These are phyloP conservation scores for Wilcoxina mikolae DNA, from an alignment of 495 filamentous ascomycete genomes.

Conservation along the genomic window DNA sequence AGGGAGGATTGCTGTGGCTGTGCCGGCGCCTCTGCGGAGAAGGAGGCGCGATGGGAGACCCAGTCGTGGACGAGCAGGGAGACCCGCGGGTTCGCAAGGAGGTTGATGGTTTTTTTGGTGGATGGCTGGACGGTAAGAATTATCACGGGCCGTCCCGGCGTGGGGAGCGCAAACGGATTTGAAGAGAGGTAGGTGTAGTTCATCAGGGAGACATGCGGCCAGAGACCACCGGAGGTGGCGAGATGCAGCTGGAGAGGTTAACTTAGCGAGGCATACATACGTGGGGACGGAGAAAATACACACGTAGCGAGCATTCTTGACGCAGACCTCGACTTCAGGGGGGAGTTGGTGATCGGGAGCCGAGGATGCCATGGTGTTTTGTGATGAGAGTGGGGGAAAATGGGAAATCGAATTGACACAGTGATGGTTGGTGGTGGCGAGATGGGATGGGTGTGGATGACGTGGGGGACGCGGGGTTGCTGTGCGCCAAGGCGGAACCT, in stretches of 20 bases:
- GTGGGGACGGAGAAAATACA: not conserved
- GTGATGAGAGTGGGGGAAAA: not conserved
- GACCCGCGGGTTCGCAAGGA: conserved; percentile 75
- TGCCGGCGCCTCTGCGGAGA: conserved; percentile 34
- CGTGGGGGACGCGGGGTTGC: not conserved
- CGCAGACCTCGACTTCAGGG: conserved; percentile 68
- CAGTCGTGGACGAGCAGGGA: conserved; percentile 95
- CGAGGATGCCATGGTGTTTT: not conserved
- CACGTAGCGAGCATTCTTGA: conserved; percentile 93
- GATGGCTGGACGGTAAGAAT: conserved; percentile 88
- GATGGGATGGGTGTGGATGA: not conserved
- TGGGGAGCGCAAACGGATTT: conserved; percentile 48
- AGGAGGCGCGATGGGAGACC: conserved; percentile 81
- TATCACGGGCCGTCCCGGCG: conserved; percentile 34
- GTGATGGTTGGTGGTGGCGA: not conserved
- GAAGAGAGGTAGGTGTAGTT: conserved; percentile 93
- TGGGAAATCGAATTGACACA: no score
- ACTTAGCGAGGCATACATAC: not conserved
- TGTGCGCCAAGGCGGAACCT: no score
- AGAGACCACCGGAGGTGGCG: conserved; percentile 67
- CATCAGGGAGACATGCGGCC: conserved; percentile 93
- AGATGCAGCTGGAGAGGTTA: conserved; percentile 65
- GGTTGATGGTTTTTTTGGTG: conserved; percentile 77
- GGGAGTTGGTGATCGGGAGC: conserved; percentile 48
- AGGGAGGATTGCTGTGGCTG: conserved; percentile 48